These are phyloP conservation scores for Coelastrella sp. DNA, from an alignment of 139 green algal genomes.

Conservation along the genomic window DNA sequence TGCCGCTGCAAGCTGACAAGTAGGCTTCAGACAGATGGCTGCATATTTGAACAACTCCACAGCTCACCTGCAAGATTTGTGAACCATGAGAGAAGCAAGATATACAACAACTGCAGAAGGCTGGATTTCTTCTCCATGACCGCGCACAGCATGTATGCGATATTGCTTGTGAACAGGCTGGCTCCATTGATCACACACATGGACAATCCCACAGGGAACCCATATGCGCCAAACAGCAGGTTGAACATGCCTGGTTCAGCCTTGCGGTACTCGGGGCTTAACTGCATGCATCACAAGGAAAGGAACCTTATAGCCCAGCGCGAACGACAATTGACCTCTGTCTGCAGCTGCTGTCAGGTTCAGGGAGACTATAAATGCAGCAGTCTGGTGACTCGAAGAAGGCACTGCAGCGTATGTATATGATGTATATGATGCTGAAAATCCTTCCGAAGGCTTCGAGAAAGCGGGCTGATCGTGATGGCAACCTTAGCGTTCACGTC, in stretches of 20 bases:
- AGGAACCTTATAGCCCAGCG: background rate
- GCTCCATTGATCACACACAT: slow-evolving; percentile 69
- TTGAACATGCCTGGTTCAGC: slow-evolving; percentile 68
- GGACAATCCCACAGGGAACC: slow-evolving; percentile 77
- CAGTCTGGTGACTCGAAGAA: background rate
- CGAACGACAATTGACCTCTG: too few species aligned
- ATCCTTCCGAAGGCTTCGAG: background rate
- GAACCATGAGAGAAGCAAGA: slow-evolving; percentile 27
- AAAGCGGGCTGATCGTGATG: background rate
- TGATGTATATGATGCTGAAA: background rate
- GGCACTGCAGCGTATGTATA: background rate
- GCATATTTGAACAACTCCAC: background rate
- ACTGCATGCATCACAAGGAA: background rate
- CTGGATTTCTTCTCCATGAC: slow-evolving; percentile 63
- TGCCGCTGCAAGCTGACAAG: background rate
- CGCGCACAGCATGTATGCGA: slow-evolving; percentile 71
- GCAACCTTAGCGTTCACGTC: background rate
- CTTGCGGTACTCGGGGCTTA: slow-evolving; percentile 54
- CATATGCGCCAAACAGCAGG: slow-evolving; percentile 53
- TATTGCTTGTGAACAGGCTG: slow-evolving; percentile 89
- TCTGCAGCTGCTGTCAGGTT: background rate
- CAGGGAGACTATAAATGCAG: too few species aligned
- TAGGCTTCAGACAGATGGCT: background rate
- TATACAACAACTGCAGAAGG: background rate
- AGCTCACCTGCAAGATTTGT: slow-evolving; percentile 25